Conservation (phyloP, 2,329 filamentous ascomycete genomes). For the Cordyceps farinosa region DNA sequence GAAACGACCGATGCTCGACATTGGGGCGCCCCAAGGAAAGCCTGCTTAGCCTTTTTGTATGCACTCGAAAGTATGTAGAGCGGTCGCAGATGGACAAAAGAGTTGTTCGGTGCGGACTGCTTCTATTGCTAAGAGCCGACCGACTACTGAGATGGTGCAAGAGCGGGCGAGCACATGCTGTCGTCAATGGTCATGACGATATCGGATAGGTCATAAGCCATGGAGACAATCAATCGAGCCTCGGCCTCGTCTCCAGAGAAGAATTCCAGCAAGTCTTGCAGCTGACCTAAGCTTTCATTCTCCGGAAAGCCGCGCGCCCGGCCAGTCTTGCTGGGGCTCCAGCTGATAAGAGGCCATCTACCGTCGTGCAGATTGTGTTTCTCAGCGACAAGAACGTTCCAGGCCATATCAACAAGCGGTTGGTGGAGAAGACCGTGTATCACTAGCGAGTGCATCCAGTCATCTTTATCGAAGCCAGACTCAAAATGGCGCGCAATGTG, state of each 20-base stretch:
- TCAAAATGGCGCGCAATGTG: slow-evolving; percentile 68
- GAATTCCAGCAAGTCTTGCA: slow-evolving; percentile 63
- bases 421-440: slow-evolving; percentile 66
- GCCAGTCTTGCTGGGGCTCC: slow-evolving; percentile 55
- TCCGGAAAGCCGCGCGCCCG: slow-evolving; percentile 57
- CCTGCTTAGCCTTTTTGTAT: slow-evolving; percentile 23
- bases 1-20: slow-evolving; percentile 33
- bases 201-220: slow-evolving; percentile 56
- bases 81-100: slow-evolving; percentile 33
- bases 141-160: slow-evolving; percentile 28
- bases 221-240: slow-evolving; percentile 53
- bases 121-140: slow-evolving; percentile 22
- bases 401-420: slow-evolving; percentile 56
- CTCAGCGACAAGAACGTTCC: slow-evolving; percentile 53
- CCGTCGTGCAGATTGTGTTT: slow-evolving; percentile 53
- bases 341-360: slow-evolving; percentile 58
- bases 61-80: slow-evolving; percentile 25
- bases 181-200: slow-evolving; percentile 37
- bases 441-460: slow-evolving; percentile 68
- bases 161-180: slow-evolving; percentile 31
- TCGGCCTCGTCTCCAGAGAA: slow-evolving; percentile 57
- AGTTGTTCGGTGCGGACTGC: slow-evolving; percentile 26
- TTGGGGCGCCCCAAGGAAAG: slow-evolving; percentile 25
- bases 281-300: slow-evolving; percentile 58
- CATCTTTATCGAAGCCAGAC: slow-evolving; percentile 56